Evolutionary conservation across 805 yeast species (phyloP), one percentile per base, ranked within the genome.

Genomic region (Teunomyces gatunensis): DNA sequence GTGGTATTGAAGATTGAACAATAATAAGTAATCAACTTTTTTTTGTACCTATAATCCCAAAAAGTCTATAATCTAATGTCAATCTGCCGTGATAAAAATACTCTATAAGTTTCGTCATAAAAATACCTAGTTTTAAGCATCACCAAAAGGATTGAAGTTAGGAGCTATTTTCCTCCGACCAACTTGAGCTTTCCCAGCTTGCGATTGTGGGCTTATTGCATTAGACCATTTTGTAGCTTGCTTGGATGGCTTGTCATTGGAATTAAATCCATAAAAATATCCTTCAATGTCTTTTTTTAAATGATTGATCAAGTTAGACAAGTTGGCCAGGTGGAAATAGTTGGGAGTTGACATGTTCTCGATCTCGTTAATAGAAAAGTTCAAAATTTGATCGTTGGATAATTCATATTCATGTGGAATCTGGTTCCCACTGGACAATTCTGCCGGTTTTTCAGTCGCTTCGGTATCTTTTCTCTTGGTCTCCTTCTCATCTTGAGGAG

Each of bases 311-410:
- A 80, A 69, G 56, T 76, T 78, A 42, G 62, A 56, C 52, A 80
- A 71, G 47, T 79, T 78, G 36, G 69, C 69, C 56, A 75, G 74
- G 53, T 80, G 85, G 69, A 80, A 80, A 56, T 74, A 76, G 47
- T 71, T 74, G 11, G 82, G 79, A 20, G 57, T 55, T 3, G 68
- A 51, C 43, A 79, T 62, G 39, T 64, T 67, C 13, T 61, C 65
- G 47, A 79, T 67, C 47, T 75, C 79, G 39, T 70, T 73, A 18
- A 74, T 66, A 0, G 73, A 69, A 35, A 78, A 77, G 46, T 73
- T 68, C 49, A 71, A 59, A 25, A 71, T 60, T 56, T 68, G 70
- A 13, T 70, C 77, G 49, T 68, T 65, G n/a, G 65, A 46, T 39
- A 73, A 56, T 33, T 65, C 68, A 50, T 73, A 73, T 52, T 73